Percentiles rank a stretch among this genome's conserved stretches.
phyloP scores from a whole-genome alignment of 768 basidiomycete genomes.

The Mycena galopus region DNA sequence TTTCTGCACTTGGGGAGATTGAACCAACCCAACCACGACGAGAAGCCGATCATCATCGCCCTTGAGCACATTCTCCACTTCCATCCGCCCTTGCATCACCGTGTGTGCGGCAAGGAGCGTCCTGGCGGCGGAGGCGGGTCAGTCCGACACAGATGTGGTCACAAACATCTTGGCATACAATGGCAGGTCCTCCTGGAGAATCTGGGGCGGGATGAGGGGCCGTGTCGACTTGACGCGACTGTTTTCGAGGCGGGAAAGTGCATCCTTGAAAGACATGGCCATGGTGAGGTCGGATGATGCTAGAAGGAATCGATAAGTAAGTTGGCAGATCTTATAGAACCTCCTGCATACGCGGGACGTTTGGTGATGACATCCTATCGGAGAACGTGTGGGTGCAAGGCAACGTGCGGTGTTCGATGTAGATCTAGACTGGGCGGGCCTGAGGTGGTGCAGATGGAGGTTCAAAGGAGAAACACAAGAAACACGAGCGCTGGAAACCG shows the following conservation, averaged over 20 bases:
- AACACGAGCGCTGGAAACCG: too few species aligned
- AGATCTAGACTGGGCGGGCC: neutral
- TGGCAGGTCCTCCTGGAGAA: constrained; percentile 94
- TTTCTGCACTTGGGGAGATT: neutral
- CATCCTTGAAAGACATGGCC: constrained; percentile 84
- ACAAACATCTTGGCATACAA: constrained; percentile 61
- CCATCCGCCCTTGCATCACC: constrained; percentile 86
- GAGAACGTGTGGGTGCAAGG: neutral
- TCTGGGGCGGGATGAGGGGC: constrained; percentile 94
- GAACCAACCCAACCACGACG: constrained; percentile 87
- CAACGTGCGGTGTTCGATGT: neutral
- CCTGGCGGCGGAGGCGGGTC: constrained; percentile 54
- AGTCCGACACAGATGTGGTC: constrained; percentile 16
- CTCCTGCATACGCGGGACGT: constrained; percentile 22
- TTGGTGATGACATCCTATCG: neutral
- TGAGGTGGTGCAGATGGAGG: neutral
- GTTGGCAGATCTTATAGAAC: neutral
- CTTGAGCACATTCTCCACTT: constrained; percentile 81
- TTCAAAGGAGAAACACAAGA: neutral
- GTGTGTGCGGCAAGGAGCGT: constrained; percentile 88
- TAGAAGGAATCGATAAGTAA: neutral
- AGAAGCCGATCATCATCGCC: constrained; percentile 94
- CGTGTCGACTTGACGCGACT: constrained; percentile 87
- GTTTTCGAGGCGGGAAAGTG: constrained; percentile 86
- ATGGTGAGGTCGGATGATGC: constrained; percentile 66